Conservation (phyloP, 2,329 filamentous ascomycete species). For the Teratosphaeria zuluensis region DNA sequence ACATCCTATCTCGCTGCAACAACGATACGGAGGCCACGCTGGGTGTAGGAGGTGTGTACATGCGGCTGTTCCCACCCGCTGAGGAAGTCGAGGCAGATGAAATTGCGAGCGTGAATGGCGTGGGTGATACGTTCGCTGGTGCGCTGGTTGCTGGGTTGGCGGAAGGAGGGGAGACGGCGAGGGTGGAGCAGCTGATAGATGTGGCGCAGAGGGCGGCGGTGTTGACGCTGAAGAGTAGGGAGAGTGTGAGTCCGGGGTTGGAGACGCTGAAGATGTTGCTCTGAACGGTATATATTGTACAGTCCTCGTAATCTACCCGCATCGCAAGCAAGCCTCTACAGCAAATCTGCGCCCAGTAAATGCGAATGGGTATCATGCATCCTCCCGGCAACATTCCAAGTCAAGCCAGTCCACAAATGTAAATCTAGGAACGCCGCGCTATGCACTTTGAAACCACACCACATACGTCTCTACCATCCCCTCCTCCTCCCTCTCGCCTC, state of each 20-base stretch:
- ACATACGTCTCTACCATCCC: slow-evolving; percentile 60
- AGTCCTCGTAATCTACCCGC: not conserved
- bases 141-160: slow-evolving; percentile 72
- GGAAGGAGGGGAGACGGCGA: slow-evolving; percentile 36
- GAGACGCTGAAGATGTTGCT: slow-evolving; percentile 30
- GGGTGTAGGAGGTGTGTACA: slow-evolving; percentile 68
- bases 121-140: slow-evolving; percentile 86
- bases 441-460: no score
- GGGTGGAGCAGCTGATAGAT: slow-evolving; percentile 55
- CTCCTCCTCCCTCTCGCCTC: slow-evolving; percentile 64
- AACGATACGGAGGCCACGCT: slow-evolving; percentile 42
- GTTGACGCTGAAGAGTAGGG: slow-evolving; percentile 62
- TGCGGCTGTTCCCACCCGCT: slow-evolving; percentile 58
- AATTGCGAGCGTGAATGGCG: slow-evolving; percentile 84
- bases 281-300: not conserved
- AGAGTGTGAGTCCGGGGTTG: slow-evolving; percentile 59
- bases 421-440: not conserved
- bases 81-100: slow-evolving; percentile 52
- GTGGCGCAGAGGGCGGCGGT: slow-evolving; percentile 75
- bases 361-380: not conserved
- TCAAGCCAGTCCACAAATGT: not conserved
- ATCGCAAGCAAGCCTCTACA: not conserved
- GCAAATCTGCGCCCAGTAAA: not conserved
- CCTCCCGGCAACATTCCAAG: not conserved
- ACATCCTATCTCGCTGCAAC: slow-evolving; percentile 55